Base-by-base conservation (phyloP, 176 grass and related monocot species). In the Triticum monococcum region DNA sequence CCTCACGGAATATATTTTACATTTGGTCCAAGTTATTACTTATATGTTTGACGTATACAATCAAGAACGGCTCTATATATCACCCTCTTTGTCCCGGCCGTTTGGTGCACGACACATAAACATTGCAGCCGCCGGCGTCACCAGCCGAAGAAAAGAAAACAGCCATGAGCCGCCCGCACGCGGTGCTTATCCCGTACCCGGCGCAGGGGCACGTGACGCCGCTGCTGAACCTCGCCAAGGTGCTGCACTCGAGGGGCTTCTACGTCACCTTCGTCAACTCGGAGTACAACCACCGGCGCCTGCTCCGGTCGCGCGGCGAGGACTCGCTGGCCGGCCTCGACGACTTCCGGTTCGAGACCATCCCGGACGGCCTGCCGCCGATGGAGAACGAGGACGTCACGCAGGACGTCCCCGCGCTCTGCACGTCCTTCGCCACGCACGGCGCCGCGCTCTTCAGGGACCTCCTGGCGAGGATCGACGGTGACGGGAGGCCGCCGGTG, bases 181-280 rank as follows among this genome's bases (percentile, higher is more conserved):
- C 78, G n/a, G 85, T 89, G 30, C 77, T 82, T 57, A 81, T 91
- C 17, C 83, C 89, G 35, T 61, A 81, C 12, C 92, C 89, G 40
- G 86, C 79, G 18, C 92, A 94, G 86, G 86, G 86, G 82, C 89
- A 94, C 77, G 68, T 94, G 13, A 94, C 80, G 13, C 83, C 89
- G 11, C 83, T 94, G 75, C 87, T 92, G 30, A 64, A 89, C 32
- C 79, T 89, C 4, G 75, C 87, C 56, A 92, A 92, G 72, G 48
- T 94, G 22, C 89, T 94, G 57, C 89, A 94, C 60, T 70, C 82
- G 43, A 75, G 59, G 72, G 92, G 89, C 68, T 89, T 94, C 86
- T 77, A 65, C 59, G 70, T 91, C 79, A 91, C 92, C 79, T 94
- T 56, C 72, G 89, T 94, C 41, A 87, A 94, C 80, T 80, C 89